Base-by-base conservation (phyloP, 129 eudicot genomes). In the Flaveria brownii region DNA sequence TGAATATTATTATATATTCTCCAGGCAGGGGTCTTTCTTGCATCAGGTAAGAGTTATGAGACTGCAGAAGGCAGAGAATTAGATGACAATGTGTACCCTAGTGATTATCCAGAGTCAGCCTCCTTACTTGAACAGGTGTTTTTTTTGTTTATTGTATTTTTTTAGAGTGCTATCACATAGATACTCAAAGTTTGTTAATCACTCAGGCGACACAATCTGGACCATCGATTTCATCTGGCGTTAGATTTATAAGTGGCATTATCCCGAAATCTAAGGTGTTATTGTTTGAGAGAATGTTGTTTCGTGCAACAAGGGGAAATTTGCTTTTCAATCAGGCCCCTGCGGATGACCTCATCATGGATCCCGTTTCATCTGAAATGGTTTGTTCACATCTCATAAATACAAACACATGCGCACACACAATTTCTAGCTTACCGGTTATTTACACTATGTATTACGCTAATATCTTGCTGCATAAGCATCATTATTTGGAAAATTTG, bases 251-350 rank as follows among this genome's bases (percentile, higher is more conserved):
- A 33, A 84, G 99, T 85, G 99, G 99, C 68, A 91, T 95, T 45
- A 95, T 95, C 49, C 83, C 84, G 26, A 85, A 89, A 83, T 86
- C 94, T n/a, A 95, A 95, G 82, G 88, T 78, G 41, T 82, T 89
- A 25, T 86, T 71, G 76, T 95, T 95, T 79, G 99, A 95, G 82
- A 86, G 99, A 82, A 95, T 95, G 89, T 43, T 95, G 85, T 95
- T 95, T 52, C 96, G 99, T 78, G 96, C 99, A 61, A 95, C 99
- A 33, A 95, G 99, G 77, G 99, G 99, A 42, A 95, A 95, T 83
- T 86, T 95, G 90, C 85, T 89, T 86, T 95, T 95, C 85, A 89
- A 95, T 85, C 99, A 95, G 83, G 89, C 89, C 15, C 80, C 88
- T 3, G 99, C 97, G 13, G 96, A 94, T 84, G 97, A 91, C 68